These are phyloP conservation scores for Spongispora temasekensis DNA, from an alignment of 1,284 basidiomycete species.

Conservation along the genomic window DNA sequence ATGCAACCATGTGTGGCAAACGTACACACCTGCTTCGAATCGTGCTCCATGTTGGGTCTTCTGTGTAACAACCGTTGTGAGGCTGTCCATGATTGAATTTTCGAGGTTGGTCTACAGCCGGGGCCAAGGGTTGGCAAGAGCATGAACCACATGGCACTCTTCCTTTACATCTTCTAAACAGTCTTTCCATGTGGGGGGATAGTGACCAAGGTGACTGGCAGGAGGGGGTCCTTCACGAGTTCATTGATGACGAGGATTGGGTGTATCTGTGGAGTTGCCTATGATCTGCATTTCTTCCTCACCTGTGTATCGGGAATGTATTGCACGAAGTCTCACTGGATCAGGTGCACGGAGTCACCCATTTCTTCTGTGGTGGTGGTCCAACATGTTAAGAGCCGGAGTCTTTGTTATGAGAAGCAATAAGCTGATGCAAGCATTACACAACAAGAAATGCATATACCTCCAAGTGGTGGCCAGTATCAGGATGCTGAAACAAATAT, in stretches of 20 bases:
- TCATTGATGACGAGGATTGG: background rate
- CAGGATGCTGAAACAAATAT: no score
- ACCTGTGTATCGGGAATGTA: background rate
- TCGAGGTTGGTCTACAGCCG: background rate
- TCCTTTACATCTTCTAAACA: background rate
- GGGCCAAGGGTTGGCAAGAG: background rate
- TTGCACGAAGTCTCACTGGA: background rate
- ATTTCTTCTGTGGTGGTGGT: background rate
- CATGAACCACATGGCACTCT: background rate
- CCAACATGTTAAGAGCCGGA: background rate
- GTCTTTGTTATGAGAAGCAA: no score
- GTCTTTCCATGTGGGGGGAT: background rate
- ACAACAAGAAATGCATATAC: no score
- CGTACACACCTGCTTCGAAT: background rate
- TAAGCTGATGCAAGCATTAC: no score
- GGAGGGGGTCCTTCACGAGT: background rate
- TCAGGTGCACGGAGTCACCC: background rate
- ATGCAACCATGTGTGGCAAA: background rate
- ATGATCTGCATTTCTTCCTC: background rate
- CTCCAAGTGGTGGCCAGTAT: no score
- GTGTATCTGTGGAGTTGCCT: no score
- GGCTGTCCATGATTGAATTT: background rate
- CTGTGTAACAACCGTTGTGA: background rate
- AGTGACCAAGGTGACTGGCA: background rate
- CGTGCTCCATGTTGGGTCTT: background rate